Evolutionary conservation across 192 early-diverging fungal genomes (phyloP).

Genomic region (Coemansia sp.): DNA sequence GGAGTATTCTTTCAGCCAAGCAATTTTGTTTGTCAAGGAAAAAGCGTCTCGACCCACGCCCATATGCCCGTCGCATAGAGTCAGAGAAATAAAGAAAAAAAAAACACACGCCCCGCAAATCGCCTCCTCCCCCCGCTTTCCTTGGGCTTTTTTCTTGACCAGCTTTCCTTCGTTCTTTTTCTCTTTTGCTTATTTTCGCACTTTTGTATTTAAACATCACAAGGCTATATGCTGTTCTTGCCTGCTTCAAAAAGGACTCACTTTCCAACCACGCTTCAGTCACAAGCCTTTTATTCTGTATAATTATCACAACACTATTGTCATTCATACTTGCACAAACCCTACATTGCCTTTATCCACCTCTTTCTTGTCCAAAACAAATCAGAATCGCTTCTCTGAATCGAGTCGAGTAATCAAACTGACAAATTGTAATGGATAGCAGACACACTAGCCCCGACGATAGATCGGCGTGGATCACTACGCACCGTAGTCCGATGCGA

Average conservation of each 20-base stretch:
- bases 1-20: no score
- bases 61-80: no score
- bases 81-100: neutral
- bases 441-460: constrained; percentile 17
- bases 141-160: neutral
- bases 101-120: neutral
- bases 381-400: no score
- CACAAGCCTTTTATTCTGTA: no score
- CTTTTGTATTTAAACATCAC: neutral
- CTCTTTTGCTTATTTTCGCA: neutral
- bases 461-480: constrained; percentile 40
- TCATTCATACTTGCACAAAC: no score
- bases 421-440: constrained; percentile 13
- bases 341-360: neutral
- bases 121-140: neutral
- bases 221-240: neutral
- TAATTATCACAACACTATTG: no score
- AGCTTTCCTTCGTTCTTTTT: constrained; percentile 2
- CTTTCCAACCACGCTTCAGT: no score
- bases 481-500: constrained; percentile 14
- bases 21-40: no score
- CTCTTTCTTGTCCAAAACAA: neutral
- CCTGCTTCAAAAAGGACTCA: no score
- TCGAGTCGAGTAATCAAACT: no score
- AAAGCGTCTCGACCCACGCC: no score